Evolutionary conservation across 331 rosid species (phyloP), one percentile per base, ranked within the genome.

Genomic region (Stylosanthes scabra): DNA sequence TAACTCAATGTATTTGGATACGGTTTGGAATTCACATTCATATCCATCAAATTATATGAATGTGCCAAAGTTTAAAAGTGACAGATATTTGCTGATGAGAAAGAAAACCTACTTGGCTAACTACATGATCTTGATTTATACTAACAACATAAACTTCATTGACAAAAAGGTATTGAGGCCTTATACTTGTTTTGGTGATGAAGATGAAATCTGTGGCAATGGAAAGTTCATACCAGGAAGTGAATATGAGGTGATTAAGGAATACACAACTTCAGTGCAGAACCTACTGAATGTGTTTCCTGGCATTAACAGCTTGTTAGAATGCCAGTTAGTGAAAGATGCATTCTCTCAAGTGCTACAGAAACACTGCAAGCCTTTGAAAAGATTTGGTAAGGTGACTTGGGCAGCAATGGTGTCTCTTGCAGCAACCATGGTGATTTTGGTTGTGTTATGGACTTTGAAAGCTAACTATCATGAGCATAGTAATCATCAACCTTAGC

Each of bases 291-390:
- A 86, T 61, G 83, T 74, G 41, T 89, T 81, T 79, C 97, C 92
- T 4, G 63, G 79, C 2, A 74, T 89, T 82, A 85, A 89, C 34
- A 44, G 74, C 11, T 89, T 92, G 12, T 59, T 92, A 31, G 86
- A 77, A 56, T 89, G 97, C 58, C 72, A 88, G 59, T 57, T 86
- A 5, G 88, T 92, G 10, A 85, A 84, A 66, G 86, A 88, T 50
- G 96, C 92, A 47, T 81, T 92, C 15, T 82, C 89, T 3, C 78
- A 86, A 39, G 74, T 92, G 71, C 70, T 86, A 6, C 29, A 49
- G 13, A 29, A 78, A 3, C 93, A 92, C 55, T 92, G 97, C 86
- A 84, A 82, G 61, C 92, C 90, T 49, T 63, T 89, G 85, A 84
- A 82, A 81, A 75, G 45, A 54, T 82, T 76, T 63, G 80, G 76